Base-by-base conservation (phyloP, 495 filamentous ascomycete genomes). In the Penicillium mononematosum region DNA sequence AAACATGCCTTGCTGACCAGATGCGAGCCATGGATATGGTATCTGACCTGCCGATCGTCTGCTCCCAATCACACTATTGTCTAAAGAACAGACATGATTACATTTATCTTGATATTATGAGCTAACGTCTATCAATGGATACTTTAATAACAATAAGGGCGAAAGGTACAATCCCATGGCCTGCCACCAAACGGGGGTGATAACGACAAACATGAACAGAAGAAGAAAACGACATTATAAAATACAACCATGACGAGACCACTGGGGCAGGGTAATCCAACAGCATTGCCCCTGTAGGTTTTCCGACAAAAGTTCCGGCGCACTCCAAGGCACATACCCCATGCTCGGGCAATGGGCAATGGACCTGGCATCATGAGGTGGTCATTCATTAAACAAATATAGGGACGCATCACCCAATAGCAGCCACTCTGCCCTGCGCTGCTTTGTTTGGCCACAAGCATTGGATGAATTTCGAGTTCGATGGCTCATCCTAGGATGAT, bases 341-440 rank as follows among this genome's bases (percentile, higher is more conserved):
- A 59, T 67, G 55, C 61, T 60, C 70, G 61, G 66, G 61, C 50
- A 63, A 60, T 58, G 61, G 66, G 61, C 50, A 63, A 60, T 58
- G 56, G 65, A 64, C 61, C 72, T 70, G 69, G 67, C 63, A 65
- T 76, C 72, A 65, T 75, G 66, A 76, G 60, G 50, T 60, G 69
- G 66, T 76, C 74, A 70, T 76, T 75, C 65, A 76, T 76, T 76
- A 76, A 76, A 72, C 61, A 64, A 51, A 54, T 68, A 70, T 70
- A 72, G 53, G 58, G 50, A 45, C 52, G 59, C 57, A 58, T 60
- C 61, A 67, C 58, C 66, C 56, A 39, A 56, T 50, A 58, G 59
- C 55, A 63, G 53, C 48, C 45, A 31, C 55, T 42, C 53, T 31
- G n/a, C 51, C 42, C 38, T 50, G 56, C 54, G 56, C 54, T 53